These are phyloP conservation scores for Ilyonectria sp. DNA, from an alignment of 2,329 filamentous ascomycete genomes.

Conservation along the genomic window DNA sequence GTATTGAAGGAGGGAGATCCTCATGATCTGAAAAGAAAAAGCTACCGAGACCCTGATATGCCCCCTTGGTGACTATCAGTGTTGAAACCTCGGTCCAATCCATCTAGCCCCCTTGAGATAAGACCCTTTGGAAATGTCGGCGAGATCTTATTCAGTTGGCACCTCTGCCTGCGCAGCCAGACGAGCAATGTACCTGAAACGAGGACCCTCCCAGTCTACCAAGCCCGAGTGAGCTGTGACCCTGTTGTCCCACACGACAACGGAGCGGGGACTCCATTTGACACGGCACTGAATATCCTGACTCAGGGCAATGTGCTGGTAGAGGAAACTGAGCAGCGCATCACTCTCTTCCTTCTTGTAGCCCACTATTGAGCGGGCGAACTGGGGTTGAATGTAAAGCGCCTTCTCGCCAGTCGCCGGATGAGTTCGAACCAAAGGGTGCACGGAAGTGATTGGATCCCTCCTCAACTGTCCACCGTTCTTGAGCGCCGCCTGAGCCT, in stretches of 20 bases:
- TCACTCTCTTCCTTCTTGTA: conserved; percentile 73
- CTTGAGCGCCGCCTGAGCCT: conserved; percentile 12
- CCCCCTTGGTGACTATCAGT: no score
- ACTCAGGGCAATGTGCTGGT: conserved; percentile 75
- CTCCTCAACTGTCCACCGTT: conserved; percentile 15
- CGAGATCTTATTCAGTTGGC: no score
- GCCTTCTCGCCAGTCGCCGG: conserved; percentile 76
- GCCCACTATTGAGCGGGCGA: neutral
- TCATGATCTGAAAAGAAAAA: no score
- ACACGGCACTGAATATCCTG: conserved; percentile 76
- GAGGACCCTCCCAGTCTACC: neutral
- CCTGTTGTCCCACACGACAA: conserved; percentile 67
- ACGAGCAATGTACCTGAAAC: no score
- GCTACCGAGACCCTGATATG: no score
- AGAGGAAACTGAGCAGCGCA: conserved; percentile 76
- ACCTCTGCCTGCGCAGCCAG: no score
- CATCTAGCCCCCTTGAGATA: no score
- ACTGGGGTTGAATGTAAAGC: conserved; percentile 72
- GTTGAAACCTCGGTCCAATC: no score
- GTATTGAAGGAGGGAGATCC: no score
- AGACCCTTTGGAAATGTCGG: no score
- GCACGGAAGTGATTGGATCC: conserved; percentile 62
- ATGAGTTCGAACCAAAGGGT: conserved; percentile 56
- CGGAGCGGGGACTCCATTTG: conserved; percentile 73
- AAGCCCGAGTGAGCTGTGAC: conserved; percentile 24